A percentile compares a stretch with the other conserved stretches of the same genome.
phyloP scores from a whole-genome alignment of 2,329 filamentous ascomycete genomes.

The Paraphaeosphaeria sporulosa region DNA sequence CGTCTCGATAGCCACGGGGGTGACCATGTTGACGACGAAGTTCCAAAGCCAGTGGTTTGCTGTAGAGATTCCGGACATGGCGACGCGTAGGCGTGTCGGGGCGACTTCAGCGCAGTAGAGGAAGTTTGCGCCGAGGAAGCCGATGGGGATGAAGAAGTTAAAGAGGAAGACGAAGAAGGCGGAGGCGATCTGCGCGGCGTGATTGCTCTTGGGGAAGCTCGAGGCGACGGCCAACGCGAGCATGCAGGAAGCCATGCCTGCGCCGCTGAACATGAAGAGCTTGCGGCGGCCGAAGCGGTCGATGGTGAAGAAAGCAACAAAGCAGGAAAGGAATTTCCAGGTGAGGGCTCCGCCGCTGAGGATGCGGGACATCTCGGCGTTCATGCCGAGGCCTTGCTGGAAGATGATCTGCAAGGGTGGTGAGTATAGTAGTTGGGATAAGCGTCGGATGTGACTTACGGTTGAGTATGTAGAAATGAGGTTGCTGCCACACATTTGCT shows the following conservation, averaged over 20 bases:
- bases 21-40: slow-evolving; percentile 38
- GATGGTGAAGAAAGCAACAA: slow-evolving; percentile 75
- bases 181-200: slow-evolving; percentile 58
- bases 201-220: slow-evolving; percentile 57
- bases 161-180: slow-evolving; percentile 67
- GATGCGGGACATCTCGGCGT: slow-evolving; percentile 62
- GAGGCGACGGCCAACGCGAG: slow-evolving; percentile 61
- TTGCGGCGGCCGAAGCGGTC: slow-evolving; percentile 72
- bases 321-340: slow-evolving; percentile 63
- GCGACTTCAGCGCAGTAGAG: slow-evolving; percentile 67
- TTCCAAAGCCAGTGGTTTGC: slow-evolving; percentile 62
- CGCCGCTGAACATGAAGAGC: slow-evolving; percentile 61
- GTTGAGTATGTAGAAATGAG: slow-evolving; percentile 59
- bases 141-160: slow-evolving; percentile 67
- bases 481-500: slow-evolving; percentile 61
- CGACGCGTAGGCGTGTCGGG: slow-evolving; percentile 59
- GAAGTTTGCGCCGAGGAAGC: slow-evolving; percentile 67
- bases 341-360: slow-evolving; percentile 68
- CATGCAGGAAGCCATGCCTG: slow-evolving; percentile 65
- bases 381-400: slow-evolving; percentile 52
- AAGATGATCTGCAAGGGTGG: slow-evolving; percentile 45
- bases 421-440: background rate
- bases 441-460: slow-evolving; percentile 54
- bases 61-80: slow-evolving; percentile 65
- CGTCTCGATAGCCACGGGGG: slow-evolving; percentile 54